Percentiles rank a stretch among this genome's conserved stretches.
phyloP scores from a whole-genome alignment of 129 eudicot species.

The Chrysanthemum makinoi region DNA sequence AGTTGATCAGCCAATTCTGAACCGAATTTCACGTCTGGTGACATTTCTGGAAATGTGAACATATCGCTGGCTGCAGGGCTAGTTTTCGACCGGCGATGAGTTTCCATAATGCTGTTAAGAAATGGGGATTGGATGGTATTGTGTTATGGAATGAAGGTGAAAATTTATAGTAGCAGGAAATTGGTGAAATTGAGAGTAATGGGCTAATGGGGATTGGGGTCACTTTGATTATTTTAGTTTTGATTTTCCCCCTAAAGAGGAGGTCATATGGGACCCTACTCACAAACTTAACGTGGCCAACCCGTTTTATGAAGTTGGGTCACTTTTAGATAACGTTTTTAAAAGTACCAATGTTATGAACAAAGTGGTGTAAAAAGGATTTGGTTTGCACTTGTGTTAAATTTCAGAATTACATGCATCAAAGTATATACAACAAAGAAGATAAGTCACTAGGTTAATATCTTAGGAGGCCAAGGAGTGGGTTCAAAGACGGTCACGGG shows the following conservation, averaged over 20 bases:
- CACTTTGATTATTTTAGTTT: slow-evolving; percentile 22
- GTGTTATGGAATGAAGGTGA: neutral
- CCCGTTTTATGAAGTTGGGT: slow-evolving; percentile 19
- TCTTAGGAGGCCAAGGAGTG: no score
- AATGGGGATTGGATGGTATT: slow-evolving; percentile 14
- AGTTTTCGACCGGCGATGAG: slow-evolving; percentile 22
- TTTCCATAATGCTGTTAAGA: slow-evolving; percentile 28
- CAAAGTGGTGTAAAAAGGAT: no score
- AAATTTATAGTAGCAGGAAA: slow-evolving; percentile 25
- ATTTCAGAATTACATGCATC: no score
- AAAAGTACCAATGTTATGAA: no score
- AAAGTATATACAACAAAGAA: no score
- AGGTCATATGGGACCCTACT: slow-evolving; percentile 36
- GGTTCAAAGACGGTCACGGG: no score
- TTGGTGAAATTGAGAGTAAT: slow-evolving; percentile 31
- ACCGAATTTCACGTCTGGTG: slow-evolving; percentile 18
- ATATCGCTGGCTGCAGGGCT: slow-evolving; percentile 33
- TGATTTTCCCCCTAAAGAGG: slow-evolving; percentile 42
- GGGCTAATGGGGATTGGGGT: slow-evolving; percentile 31
- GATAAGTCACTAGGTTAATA: no score
- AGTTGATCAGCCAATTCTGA: slow-evolving; percentile 65
- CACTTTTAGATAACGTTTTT: slow-evolving; percentile 4
- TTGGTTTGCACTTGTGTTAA: no score
- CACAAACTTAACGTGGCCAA: slow-evolving; percentile 40
- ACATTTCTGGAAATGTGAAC: slow-evolving; percentile 51